phyloP scores from a whole-genome alignment of 2,329 filamentous ascomycete species.

The Ampelomyces quisqualis region DNA sequence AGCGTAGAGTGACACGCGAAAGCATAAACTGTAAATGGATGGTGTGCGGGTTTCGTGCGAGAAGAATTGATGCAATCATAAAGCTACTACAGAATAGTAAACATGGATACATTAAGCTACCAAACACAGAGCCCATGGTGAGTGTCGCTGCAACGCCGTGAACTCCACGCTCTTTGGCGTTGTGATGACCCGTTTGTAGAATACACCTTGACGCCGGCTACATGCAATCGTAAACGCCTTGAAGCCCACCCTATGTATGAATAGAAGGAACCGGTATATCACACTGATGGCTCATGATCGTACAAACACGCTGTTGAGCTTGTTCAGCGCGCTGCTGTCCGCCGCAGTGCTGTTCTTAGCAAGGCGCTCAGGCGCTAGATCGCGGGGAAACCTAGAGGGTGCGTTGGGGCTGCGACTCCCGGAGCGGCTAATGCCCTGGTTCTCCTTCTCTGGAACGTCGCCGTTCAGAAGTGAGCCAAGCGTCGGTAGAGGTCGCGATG shows the following conservation, averaged over 20 bases:
- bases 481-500: conserved; percentile 51
- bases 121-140: background rate
- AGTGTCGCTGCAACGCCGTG: conserved; percentile 1
- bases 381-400: conserved; percentile 30
- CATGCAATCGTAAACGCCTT: conserved; percentile 33
- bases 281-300: conserved; percentile 20
- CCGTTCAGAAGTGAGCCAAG: conserved; percentile 38
- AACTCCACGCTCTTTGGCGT: conserved; percentile 9
- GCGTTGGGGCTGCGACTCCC: conserved; percentile 47
- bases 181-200: background rate
- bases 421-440: conserved; percentile 41
- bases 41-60: background rate
- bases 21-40: too few species aligned
- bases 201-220: conserved; percentile 25
- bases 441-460: conserved; percentile 30
- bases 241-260: conserved; percentile 5
- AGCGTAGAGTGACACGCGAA: conserved; percentile 2
- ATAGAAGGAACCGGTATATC: background rate
- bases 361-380: conserved; percentile 35
- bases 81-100: background rate
- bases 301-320: conserved; percentile 40
- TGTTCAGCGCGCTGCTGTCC: conserved; percentile 35
- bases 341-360: conserved; percentile 37
- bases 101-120: background rate
- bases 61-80: background rate